A percentile compares a stretch with the other conserved stretches of the same genome.
Evolutionary conservation across 2,329 filamentous ascomycete species (phyloP).

Genomic region (Talaromyces sp.): DNA sequence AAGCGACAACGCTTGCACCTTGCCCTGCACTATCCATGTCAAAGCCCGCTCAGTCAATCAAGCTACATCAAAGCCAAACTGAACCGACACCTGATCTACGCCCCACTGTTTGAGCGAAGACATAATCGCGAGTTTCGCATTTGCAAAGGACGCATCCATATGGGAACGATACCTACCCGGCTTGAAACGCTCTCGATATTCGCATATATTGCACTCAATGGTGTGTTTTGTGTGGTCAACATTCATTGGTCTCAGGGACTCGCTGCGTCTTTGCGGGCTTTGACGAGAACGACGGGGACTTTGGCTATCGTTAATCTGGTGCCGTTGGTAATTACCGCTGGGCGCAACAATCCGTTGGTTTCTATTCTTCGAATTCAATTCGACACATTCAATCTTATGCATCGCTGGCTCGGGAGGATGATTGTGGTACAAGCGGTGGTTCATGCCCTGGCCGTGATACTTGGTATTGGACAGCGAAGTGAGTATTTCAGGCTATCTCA

Average conservation of each 20-base stretch:
- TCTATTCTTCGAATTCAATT: constrained; percentile 28
- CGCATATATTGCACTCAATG: constrained; percentile 18
- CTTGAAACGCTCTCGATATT: constrained; percentile 24
- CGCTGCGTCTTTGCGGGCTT: constrained; percentile 2
- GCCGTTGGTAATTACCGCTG: constrained; percentile 31
- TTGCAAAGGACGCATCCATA: constrained; percentile 14
- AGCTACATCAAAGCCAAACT: constrained; percentile 1
- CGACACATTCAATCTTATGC: constrained; percentile 49
- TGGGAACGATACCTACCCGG: constrained; percentile 24
- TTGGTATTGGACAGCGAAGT: constrained; percentile 51
- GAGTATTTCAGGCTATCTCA: constrained; percentile 29
- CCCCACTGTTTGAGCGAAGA: constrained; percentile 22
- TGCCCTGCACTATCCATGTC: not conserved
- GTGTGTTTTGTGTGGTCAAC: constrained; percentile 40
- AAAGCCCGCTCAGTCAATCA: constrained; percentile 1
- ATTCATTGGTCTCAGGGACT: constrained; percentile 23
- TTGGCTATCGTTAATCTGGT: constrained; percentile 33
- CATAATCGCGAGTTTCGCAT: constrained; percentile 23
- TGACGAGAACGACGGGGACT: constrained; percentile 15
- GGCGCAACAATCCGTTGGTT: constrained; percentile 35
- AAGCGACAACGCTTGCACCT: constrained; percentile 1
- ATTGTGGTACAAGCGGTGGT: constrained; percentile 59
- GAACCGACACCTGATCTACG: constrained; percentile 22
- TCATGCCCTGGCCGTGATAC: constrained; percentile 64
- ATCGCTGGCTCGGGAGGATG: constrained; percentile 70